Evolutionary conservation across 495 filamentous ascomycete genomes (phyloP).

Genomic region (Penicilliopsis zonata): DNA sequence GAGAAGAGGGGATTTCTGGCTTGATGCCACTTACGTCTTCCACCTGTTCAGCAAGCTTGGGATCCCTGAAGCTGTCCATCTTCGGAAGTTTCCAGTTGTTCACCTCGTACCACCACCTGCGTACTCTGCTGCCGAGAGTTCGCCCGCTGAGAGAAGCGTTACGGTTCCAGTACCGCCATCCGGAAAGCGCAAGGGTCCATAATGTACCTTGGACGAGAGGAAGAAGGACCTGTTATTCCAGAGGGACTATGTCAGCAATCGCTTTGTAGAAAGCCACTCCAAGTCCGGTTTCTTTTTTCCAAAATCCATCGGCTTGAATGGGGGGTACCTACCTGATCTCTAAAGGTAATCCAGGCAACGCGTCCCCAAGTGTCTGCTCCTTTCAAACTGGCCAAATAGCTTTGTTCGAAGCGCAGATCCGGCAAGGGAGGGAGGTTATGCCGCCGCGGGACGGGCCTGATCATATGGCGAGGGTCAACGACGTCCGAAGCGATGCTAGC

Average conservation of each 20-base stretch:
- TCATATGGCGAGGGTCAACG: slow-evolving; percentile 38
- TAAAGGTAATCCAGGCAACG: slow-evolving; percentile 69
- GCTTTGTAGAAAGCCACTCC: too few species aligned
- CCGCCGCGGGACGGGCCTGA: slow-evolving; percentile 40
- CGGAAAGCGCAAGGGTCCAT: slow-evolving; percentile 68
- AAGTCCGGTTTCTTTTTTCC: too few species aligned
- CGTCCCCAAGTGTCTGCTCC: slow-evolving; percentile 63
- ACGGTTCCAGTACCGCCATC: slow-evolving; percentile 78
- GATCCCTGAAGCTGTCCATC: slow-evolving; percentile 12
- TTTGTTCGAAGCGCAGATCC: slow-evolving; percentile 93
- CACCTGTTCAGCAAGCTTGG: slow-evolving; percentile 26
- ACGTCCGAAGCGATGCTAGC: slow-evolving; percentile 32
- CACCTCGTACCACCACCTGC: slow-evolving; percentile 84
- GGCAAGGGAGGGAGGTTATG: slow-evolving; percentile 69
- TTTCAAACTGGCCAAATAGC: slow-evolving; percentile 77
- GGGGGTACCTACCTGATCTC: slow-evolving; percentile 64
- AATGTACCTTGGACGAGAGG: slow-evolving; percentile 71
- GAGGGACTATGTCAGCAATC: background rate
- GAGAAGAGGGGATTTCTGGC: slow-evolving; percentile 6
- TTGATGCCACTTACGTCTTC: slow-evolving; percentile 39
- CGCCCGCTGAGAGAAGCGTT: slow-evolving; percentile 56
- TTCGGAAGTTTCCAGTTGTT: slow-evolving; percentile 77
- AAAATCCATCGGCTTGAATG: too few species aligned
- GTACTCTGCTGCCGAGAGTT: slow-evolving; percentile 54
- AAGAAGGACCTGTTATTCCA: slow-evolving; percentile 51